Percentiles rank a stretch among this genome's conserved stretches.
phyloP scores from a whole-genome alignment of 2,329 filamentous ascomycete species.

The Eurotiales sp. region DNA sequence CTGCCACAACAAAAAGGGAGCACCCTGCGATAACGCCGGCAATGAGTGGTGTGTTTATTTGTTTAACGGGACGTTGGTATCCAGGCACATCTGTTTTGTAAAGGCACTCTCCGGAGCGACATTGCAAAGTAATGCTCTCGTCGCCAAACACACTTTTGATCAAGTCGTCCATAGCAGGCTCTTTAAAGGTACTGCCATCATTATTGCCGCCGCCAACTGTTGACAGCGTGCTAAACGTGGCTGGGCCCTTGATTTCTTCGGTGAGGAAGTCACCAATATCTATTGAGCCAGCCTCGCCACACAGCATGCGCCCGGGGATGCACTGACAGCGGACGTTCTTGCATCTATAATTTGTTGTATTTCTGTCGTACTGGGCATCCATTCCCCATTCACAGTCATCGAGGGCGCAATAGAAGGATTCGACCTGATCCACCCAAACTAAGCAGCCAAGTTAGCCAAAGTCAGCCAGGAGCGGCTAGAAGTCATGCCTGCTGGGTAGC shows the following conservation, averaged over 20 bases:
- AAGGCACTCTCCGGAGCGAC: conserved; percentile 84
- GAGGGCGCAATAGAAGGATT: conserved; percentile 95
- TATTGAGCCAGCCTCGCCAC: conserved; percentile 84
- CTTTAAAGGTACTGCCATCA: conserved; percentile 77
- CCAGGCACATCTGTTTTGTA: conserved; percentile 91
- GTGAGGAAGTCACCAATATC: conserved; percentile 87
- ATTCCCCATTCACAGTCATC: conserved; percentile 72
- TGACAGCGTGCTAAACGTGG: conserved; percentile 68
- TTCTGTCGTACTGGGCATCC: conserved; percentile 65
- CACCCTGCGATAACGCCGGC: conserved; percentile 85
- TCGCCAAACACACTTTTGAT: conserved; percentile 90
- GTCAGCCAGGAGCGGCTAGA: no score
- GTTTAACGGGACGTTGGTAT: conserved; percentile 81
- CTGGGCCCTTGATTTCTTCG: conserved; percentile 80
- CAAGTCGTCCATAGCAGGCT: conserved; percentile 87
- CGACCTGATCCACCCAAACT: conserved; percentile 92
- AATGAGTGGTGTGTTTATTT: conserved; percentile 95
- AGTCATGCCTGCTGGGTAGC: no score
- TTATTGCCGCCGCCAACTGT: conserved; percentile 56
- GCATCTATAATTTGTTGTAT: conserved; percentile 81
- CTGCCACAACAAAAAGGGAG: conserved; percentile 81
- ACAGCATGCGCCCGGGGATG: conserved; percentile 87
- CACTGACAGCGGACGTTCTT: conserved; percentile 82
- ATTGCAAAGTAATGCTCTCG: conserved; percentile 77
- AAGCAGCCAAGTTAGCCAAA: conserved; percentile 27